phyloP scores from a whole-genome alignment of 306 rosid genomes.

The Phaseolus lunatus region DNA sequence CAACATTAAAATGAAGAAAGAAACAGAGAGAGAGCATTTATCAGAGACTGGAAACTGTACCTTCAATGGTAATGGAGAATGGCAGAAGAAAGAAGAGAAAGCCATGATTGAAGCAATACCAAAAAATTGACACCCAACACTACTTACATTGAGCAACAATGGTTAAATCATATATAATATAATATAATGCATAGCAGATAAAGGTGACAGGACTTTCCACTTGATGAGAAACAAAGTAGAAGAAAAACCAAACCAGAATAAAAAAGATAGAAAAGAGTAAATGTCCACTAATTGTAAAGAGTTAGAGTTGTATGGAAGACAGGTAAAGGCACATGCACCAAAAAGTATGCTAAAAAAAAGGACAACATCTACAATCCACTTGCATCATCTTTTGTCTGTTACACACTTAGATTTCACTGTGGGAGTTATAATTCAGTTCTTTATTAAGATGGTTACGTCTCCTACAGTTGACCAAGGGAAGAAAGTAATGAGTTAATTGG shows the following conservation, averaged over 20 bases:
- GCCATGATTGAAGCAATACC: slow-evolving; percentile 59
- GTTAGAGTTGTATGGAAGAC: slow-evolving; percentile 49
- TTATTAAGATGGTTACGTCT: slow-evolving; percentile 5
- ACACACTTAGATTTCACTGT: background rate
- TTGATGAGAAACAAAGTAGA: slow-evolving; percentile 19
- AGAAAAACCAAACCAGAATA: slow-evolving; percentile 13
- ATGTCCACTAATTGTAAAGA: slow-evolving; percentile 40
- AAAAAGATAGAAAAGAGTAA: background rate
- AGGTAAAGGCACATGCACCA: slow-evolving; percentile 43
- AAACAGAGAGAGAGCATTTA: background rate
- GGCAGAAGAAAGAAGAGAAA: slow-evolving; percentile 57
- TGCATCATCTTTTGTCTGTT: slow-evolving; percentile 31
- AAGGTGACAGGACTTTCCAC: slow-evolving; percentile 41
- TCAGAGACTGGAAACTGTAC: slow-evolving; percentile 49
- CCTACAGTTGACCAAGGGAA: slow-evolving; percentile 26
- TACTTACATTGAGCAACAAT: slow-evolving; percentile 45
- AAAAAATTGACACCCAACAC: slow-evolving; percentile 11
- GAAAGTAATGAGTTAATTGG: background rate
- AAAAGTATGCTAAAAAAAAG: slow-evolving; percentile 32
- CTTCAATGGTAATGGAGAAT: slow-evolving; percentile 63
- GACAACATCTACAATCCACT: slow-evolving; percentile 35
- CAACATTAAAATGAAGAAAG: background rate
- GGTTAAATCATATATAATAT: slow-evolving; percentile 47
- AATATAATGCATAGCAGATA: slow-evolving; percentile 12
- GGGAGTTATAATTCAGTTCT: slow-evolving; percentile 31